phyloP scores from a whole-genome alignment of 768 basidiomycete genomes.

The Lactifluus echinatus region DNA sequence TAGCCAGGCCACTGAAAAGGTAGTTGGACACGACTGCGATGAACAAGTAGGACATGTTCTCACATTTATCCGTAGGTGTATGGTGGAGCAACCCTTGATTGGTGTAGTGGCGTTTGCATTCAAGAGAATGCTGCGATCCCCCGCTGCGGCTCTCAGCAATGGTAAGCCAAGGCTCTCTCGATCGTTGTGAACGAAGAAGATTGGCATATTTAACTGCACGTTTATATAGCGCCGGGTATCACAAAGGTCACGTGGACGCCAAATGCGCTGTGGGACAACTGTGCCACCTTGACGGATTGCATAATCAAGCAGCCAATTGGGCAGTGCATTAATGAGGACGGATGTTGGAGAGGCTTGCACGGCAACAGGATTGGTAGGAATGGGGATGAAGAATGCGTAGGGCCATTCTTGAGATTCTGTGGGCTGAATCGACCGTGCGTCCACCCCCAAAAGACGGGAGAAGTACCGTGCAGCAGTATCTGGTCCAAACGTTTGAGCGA shows the following conservation, averaged over 20 bases:
- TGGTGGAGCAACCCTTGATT: neutral
- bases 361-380: no score
- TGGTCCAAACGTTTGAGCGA: slow-evolving; percentile 5
- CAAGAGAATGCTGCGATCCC: neutral
- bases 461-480: neutral
- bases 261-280: slow-evolving; percentile 6
- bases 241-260: neutral
- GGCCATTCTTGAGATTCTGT: neutral
- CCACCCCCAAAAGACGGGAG: neutral
- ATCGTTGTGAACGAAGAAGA: slow-evolving; percentile 3
- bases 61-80: slow-evolving; percentile 7
- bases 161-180: neutral
- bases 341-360: neutral
- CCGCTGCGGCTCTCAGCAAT: neutral
- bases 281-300: neutral
- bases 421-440: neutral
- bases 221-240: neutral
- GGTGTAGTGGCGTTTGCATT: neutral
- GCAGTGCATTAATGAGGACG: neutral
- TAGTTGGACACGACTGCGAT: no score
- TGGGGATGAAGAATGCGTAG: neutral
- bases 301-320: slow-evolving; percentile 1
- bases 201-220: neutral
- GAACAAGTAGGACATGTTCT: neutral
- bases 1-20: slow-evolving; percentile 4